A percentile compares a stretch with the other conserved stretches of the same genome.
Conservation (phyloP, 768 basidiomycete genomes). For the Collybia sp. region DNA sequence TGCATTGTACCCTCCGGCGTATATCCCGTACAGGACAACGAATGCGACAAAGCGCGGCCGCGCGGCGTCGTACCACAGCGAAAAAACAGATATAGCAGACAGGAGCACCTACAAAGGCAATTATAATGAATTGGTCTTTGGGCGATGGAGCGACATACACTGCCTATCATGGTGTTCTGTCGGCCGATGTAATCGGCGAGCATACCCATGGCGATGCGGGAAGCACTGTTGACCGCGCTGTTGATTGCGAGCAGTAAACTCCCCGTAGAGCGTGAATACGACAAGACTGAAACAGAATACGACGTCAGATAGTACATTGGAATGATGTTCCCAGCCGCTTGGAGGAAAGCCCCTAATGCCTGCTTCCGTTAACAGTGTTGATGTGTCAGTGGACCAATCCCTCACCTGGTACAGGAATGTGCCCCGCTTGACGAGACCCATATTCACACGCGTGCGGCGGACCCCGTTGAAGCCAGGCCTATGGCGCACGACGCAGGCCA, state of each 20-base stretch:
- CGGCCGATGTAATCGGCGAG: conserved; percentile 36
- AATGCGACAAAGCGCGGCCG: conserved; percentile 33
- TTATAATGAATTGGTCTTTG: background rate
- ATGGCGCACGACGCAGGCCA: conserved; percentile 28
- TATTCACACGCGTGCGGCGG: conserved; percentile 24
- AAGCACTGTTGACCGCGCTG: conserved; percentile 36
- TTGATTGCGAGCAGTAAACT: conserved; percentile 35
- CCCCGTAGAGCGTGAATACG: conserved; percentile 29
- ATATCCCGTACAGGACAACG: conserved; percentile 35
- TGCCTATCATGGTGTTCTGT: conserved; percentile 37
- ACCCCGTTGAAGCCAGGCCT: conserved; percentile 15
- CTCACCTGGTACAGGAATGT: conserved; percentile 36
- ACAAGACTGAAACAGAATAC: conserved; percentile 33
- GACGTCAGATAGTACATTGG: conserved; percentile 39
- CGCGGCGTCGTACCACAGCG: conserved; percentile 35
- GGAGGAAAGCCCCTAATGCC: conserved; percentile 35
- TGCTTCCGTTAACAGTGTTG: conserved; percentile 6
- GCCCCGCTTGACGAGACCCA: conserved; percentile 31
- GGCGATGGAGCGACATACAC: conserved; percentile 17
- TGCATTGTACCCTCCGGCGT: conserved; percentile 37
- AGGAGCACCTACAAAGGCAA: conserved; percentile 27
- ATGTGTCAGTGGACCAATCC: background rate
- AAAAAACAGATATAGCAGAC: conserved; percentile 32
- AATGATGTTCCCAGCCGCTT: conserved; percentile 40
- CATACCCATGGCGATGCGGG: conserved; percentile 35